Evolutionary conservation across 768 basidiomycete genomes (phyloP).

Genomic region (Coprinellus micaceus): DNA sequence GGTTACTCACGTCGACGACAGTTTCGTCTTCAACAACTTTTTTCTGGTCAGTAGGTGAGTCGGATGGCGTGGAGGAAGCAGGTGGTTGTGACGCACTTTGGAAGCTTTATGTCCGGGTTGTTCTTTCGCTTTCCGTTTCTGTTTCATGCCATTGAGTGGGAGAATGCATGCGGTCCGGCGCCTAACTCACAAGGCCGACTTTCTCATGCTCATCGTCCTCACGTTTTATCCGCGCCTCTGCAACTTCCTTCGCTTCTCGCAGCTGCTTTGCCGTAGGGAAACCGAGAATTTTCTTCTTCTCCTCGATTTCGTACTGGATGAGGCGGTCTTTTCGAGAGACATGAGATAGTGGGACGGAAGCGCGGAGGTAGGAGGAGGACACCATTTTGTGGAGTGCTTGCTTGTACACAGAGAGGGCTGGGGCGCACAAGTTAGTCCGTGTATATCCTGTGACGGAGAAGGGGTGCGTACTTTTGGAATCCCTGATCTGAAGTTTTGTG

Average conservation of each 20-base stretch:
- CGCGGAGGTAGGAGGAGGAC: slow-evolving; percentile 69
- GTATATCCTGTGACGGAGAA: no score
- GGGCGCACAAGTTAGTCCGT: not conserved
- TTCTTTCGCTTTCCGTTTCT: slow-evolving; percentile 66
- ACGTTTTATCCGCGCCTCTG: slow-evolving; percentile 55
- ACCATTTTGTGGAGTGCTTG: slow-evolving; percentile 70
- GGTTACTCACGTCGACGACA: slow-evolving; percentile 60
- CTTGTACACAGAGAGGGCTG: slow-evolving; percentile 42
- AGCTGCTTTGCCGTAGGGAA: slow-evolving; percentile 82
- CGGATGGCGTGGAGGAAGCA: slow-evolving; percentile 3
- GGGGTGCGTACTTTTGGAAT: slow-evolving; percentile 52
- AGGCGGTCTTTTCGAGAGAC: slow-evolving; percentile 76
- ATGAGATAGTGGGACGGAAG: slow-evolving; percentile 75
- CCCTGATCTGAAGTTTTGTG: slow-evolving; percentile 43
- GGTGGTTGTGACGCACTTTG: slow-evolving; percentile 42
- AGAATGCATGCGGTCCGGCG: not conserved
- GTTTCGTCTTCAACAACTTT: slow-evolving; percentile 56
- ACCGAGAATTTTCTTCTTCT: slow-evolving; percentile 66
- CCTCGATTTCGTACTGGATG: slow-evolving; percentile 77
- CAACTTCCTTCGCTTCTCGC: slow-evolving; percentile 65
- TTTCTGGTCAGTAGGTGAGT: slow-evolving; percentile 20
- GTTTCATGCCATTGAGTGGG: slow-evolving; percentile 20
- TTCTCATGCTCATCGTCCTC: slow-evolving; percentile 75
- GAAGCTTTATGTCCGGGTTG: slow-evolving; percentile 41
- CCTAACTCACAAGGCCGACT: slow-evolving; percentile 59